A percentile compares a stretch with the other conserved stretches of the same genome.
phyloP scores from a whole-genome alignment of 2,329 filamentous ascomycete species.

The Neocatenulostroma microsporum region DNA sequence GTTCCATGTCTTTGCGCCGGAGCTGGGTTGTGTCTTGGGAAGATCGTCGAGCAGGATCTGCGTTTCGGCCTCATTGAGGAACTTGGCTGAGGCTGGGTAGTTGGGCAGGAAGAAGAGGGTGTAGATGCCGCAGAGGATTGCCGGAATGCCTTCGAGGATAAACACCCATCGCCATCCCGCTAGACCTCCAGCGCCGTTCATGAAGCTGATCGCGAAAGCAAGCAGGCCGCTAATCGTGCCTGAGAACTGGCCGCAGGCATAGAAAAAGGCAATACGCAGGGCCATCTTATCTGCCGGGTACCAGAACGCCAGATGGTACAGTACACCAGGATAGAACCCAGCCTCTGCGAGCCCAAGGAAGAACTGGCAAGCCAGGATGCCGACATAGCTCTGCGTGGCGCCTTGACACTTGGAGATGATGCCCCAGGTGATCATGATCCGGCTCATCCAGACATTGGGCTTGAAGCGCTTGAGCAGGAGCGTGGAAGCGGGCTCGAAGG shows the following conservation, averaged over 20 bases:
- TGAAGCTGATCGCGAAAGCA: conserved; percentile 33
- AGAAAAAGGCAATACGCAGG: conserved; percentile 30
- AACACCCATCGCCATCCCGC: conserved; percentile 20
- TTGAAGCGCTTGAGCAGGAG: conserved; percentile 22
- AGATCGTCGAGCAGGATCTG: conserved; percentile 12
- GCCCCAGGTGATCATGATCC: conserved; percentile 23
- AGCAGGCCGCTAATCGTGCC: conserved; percentile 38
- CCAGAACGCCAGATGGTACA: conserved; percentile 25
- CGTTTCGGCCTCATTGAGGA: conserved; percentile 42
- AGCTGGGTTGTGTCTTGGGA: conserved; percentile 16
- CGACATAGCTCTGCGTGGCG: conserved; percentile 18
- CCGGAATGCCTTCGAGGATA: conserved; percentile 16
- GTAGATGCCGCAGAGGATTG: conserved; percentile 35
- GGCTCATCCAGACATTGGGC: conserved; percentile 24
- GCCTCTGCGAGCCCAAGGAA: conserved; percentile 22
- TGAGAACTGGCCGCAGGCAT: conserved; percentile 29
- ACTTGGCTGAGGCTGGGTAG: conserved; percentile 50
- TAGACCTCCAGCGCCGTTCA: conserved; percentile 36
- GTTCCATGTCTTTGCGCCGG: conserved; percentile 17
- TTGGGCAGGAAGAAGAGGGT: conserved; percentile 44
- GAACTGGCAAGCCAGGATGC: conserved; percentile 17
- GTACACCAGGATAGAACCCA: conserved; percentile 34
- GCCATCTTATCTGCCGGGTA: conserved; percentile 28
- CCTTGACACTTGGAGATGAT: conserved; percentile 21
- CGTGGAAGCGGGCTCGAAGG: conserved; percentile 26